Evolutionary conservation across 2,329 filamentous ascomycete species (phyloP), one percentile per base, ranked within the genome.

Genomic region (Bipolaris victoriae): DNA sequence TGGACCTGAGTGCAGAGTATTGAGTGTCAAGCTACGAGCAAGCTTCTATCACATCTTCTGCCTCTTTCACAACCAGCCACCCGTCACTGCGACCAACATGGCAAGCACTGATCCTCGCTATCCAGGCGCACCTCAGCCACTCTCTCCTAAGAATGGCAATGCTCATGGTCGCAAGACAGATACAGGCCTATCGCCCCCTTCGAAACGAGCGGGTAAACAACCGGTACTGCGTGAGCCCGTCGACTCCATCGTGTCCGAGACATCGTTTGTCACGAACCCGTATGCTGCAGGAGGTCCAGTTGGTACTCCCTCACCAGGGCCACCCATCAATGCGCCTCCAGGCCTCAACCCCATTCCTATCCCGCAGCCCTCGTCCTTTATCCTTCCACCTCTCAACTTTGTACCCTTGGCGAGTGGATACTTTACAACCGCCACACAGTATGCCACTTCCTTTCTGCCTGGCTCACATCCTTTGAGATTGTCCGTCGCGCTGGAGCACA

Each of bases 41-140:
- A 96, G 92, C 18, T 96, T 98, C 74, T 95, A 96, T 69, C 94
- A 99, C 79, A 92, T 99, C 64, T 97, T 97, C 75, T 95, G 96
- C 52, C 84, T 98, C 11, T 98, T 97, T 73, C 92, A 97, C 80
- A 97, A 97, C 77, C 87, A 91, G 51, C 94, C 94, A 0, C 84
- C 89, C 0, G 85, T 97, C 55, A 75, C 74, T 2, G 64, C 67
- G 24, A 70, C 71, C 9, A 75, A 75, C 55, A 74, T 76, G 69
- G 65, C 66, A 26, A 66, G 66, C 2, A 67, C 67, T 15, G 74
- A 76, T 53, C 60, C 67, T 49, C 65, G 72, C 36, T 52, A 57
- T n/a, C 57, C 64, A 31, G 67, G 59, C 7, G 63, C 61, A n/a
- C 67, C 70, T 40, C 62, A 71, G 26, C 65, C 70, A 15, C 55